These are phyloP conservation scores for Podila verticillata DNA, from an alignment of 192 early-diverging fungal species.

Conservation along the genomic window DNA sequence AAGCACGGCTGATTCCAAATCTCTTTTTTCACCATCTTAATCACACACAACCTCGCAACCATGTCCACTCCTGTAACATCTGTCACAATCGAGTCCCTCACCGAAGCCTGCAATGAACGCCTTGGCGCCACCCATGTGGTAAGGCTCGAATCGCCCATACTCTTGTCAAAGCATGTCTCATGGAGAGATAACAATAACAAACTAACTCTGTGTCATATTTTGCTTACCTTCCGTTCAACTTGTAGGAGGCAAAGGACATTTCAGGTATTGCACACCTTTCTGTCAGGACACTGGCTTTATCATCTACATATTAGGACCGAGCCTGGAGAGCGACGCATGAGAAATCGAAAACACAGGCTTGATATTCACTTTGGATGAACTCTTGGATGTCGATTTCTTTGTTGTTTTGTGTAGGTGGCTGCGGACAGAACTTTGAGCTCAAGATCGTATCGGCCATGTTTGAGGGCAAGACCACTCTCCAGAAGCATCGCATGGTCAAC, in stretches of 20 bases:
- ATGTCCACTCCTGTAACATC: constrained; percentile 38
- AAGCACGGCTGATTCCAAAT: not conserved
- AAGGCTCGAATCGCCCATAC: constrained; percentile 3
- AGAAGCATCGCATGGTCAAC: constrained; percentile 85
- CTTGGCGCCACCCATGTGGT: constrained; percentile 46
- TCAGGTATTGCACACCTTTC: constrained; percentile 25
- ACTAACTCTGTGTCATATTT: not conserved
- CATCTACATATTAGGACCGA: not conserved
- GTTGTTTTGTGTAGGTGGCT: constrained; percentile 71
- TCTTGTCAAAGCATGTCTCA: not conserved
- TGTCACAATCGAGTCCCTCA: constrained; percentile 49
- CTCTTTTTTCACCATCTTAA: not conserved
- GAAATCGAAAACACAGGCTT: too few species aligned
- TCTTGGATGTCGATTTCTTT: not conserved
- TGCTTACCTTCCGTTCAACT: not conserved
- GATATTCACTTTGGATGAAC: too few species aligned
- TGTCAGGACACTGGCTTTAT: not conserved
- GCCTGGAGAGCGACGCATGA: too few species aligned
- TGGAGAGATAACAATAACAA: not conserved
- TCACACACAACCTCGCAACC: not conserved
- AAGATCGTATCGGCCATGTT: constrained; percentile 79
- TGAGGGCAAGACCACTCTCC: constrained; percentile 73
- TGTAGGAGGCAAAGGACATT: constrained; percentile 48
- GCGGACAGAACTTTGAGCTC: constrained; percentile 85
- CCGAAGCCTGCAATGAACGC: constrained; percentile 30